phyloP scores from a whole-genome alignment of 495 filamentous ascomycete genomes.

The Xylaria nigripes region DNA sequence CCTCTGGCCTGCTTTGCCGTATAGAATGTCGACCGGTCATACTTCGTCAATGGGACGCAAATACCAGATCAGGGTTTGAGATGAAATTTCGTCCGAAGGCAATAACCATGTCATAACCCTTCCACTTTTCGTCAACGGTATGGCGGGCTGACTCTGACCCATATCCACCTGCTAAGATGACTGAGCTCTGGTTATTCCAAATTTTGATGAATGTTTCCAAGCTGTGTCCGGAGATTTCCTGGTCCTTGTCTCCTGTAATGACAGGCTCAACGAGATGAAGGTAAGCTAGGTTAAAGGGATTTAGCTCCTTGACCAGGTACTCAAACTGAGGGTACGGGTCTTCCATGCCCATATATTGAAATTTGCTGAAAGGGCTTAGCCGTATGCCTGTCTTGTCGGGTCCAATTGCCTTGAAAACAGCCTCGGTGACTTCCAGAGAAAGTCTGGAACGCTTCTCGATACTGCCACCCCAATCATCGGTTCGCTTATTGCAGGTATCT shows the following conservation, averaged over 20 bases:
- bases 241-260: slow-evolving; percentile 31
- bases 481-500: slow-evolving; percentile 43
- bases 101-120: slow-evolving; percentile 41
- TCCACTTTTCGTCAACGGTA: slow-evolving; percentile 45
- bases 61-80: slow-evolving; percentile 61
- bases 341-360: slow-evolving; percentile 41
- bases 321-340: slow-evolving; percentile 54
- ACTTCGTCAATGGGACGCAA: slow-evolving; percentile 45
- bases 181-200: slow-evolving; percentile 29
- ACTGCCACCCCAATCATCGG: slow-evolving; percentile 44
- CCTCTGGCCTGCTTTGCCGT: slow-evolving; percentile 38
- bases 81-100: slow-evolving; percentile 59
- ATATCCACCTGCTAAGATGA: slow-evolving; percentile 58
- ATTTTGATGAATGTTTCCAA: slow-evolving; percentile 45
- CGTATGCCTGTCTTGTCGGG: slow-evolving; percentile 34
- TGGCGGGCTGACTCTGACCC: slow-evolving; percentile 36
- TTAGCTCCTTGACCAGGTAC: slow-evolving; percentile 40
- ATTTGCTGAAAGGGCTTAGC: slow-evolving; percentile 44
- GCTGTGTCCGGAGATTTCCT: slow-evolving; percentile 27
- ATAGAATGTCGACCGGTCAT: slow-evolving; percentile 56
- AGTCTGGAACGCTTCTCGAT: slow-evolving; percentile 45
- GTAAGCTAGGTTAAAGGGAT: slow-evolving; percentile 42
- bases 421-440: slow-evolving; percentile 37
- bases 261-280: slow-evolving; percentile 50
- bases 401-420: slow-evolving; percentile 29